phyloP scores from a whole-genome alignment of 2,329 filamentous ascomycete genomes.

The Anthostomella pinea region DNA sequence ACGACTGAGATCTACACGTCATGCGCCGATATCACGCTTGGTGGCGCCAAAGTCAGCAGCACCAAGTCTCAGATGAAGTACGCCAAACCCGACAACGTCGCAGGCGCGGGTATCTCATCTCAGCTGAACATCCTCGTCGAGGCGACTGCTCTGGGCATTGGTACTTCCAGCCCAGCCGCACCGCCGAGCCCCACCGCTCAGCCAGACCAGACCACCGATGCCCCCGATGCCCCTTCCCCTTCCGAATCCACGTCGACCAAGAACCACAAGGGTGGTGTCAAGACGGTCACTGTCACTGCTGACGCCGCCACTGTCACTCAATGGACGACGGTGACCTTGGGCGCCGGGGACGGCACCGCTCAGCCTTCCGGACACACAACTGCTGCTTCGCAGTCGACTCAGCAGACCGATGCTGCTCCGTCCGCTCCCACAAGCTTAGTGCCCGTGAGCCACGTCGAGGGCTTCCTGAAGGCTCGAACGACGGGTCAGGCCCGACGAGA shows the following conservation, averaged over 20 bases:
- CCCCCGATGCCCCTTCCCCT: slow-evolving; percentile 17
- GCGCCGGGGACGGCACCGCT: slow-evolving; percentile 10
- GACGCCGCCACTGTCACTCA: slow-evolving; percentile 38
- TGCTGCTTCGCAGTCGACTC: slow-evolving; percentile 4
- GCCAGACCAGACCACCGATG: slow-evolving; percentile 11
- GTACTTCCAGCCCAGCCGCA: slow-evolving; percentile 22
- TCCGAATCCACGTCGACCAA: slow-evolving; percentile 9
- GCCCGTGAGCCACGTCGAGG: slow-evolving; percentile 22
- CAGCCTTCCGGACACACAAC: slow-evolving; percentile 1
- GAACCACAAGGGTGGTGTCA: slow-evolving; percentile 29
- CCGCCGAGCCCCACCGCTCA: slow-evolving; percentile 22
- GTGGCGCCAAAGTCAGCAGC: slow-evolving; percentile 26
- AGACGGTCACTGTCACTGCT: slow-evolving; percentile 42
- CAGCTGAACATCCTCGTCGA: slow-evolving; percentile 41
- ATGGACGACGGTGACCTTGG: slow-evolving; percentile 36
- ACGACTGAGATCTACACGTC: slow-evolving; percentile 58
- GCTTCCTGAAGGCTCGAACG: slow-evolving; percentile 26
- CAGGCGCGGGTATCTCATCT: slow-evolving; percentile 38
- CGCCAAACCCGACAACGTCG: slow-evolving; percentile 28
- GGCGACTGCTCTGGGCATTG: slow-evolving; percentile 33
- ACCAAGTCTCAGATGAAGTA: slow-evolving; percentile 39
- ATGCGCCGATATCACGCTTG: slow-evolving; percentile 40
- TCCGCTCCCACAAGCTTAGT: slow-evolving; percentile 17
- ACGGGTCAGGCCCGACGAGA: slow-evolving; percentile 26
- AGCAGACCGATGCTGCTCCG: not conserved